Conservation (phyloP, 2,329 filamentous ascomycete species). For the Claviceps pusilla region DNA sequence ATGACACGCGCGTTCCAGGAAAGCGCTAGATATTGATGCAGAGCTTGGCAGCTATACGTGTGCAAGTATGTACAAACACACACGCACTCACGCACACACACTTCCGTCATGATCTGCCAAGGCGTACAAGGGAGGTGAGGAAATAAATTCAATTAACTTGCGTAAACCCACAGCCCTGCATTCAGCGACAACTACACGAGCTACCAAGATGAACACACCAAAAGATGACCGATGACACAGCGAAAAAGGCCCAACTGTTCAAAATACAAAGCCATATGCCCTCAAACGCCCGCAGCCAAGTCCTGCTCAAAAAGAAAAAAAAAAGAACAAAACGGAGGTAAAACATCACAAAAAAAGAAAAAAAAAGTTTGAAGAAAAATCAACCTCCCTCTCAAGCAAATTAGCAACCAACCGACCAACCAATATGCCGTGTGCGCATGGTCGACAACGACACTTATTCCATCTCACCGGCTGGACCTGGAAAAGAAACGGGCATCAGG, state of each 20-base stretch:
- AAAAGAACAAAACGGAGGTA: too few relatives aligned
- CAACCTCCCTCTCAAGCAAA: conserved; percentile 15
- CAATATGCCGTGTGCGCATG: not conserved
- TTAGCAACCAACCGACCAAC: conserved; percentile 10
- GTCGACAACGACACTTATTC: not conserved
- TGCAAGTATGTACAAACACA: too few relatives aligned
- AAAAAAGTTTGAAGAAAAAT: not conserved
- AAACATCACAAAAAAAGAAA: not conserved
- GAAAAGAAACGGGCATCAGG: not conserved
- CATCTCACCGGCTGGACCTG: not conserved
- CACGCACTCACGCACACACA: too few relatives aligned
- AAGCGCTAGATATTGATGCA: too few relatives aligned
- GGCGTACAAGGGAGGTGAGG: too few relatives aligned
- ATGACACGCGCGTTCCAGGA: too few relatives aligned
- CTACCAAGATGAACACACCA: conserved; percentile 11
- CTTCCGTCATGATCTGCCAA: not conserved
- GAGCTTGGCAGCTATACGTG: too few relatives aligned
- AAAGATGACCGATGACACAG: not conserved
- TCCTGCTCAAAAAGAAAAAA: conserved; percentile 13
- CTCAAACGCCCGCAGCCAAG: conserved; percentile 19
- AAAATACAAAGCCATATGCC: conserved; percentile 20
- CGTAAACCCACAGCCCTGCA: not conserved
- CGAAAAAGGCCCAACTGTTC: not conserved
- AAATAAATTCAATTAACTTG: not conserved
- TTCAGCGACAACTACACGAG: not conserved